Evolutionary conservation across 1,139 yeast species (phyloP), one percentile per base, ranked within the genome.

Genomic region (Geotrichum restrictum): DNA sequence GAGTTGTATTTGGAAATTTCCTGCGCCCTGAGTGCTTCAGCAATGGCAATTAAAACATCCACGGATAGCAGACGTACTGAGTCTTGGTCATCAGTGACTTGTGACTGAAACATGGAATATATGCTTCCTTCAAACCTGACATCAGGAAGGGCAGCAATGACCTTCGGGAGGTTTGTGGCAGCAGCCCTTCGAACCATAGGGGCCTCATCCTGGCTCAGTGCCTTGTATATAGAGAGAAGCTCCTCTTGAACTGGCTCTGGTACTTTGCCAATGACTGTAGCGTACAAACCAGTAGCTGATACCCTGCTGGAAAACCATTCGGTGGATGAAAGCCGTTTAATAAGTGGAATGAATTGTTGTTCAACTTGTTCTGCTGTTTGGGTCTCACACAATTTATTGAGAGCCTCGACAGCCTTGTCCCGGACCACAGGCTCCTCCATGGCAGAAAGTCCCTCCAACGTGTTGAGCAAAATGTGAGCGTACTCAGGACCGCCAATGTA

Each of bases 111-210:
- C 94, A 91, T 88, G 57, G 82, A 80, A 22, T 85, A 81, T 59
- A 91, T 60, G 41, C 67, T 64, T n/a, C 66, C 63, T 37, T 70
- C 67, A 40, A 69, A 65, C 14, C 60, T 68, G 41, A 61, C 63
- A 18, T 61, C 61, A 13, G 78, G 75, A 44, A 88, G 76, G 52
- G 80, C 72, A 59, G 81, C 80, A 60, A 91, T 80, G 54, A 91
- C 73, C 44, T 71, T 74, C 1, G 98, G 96, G 60, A 93, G 77
- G 67, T 85, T 81, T 42, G 82, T 80, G 8, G 96, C 98, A 16
- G 97, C 95, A 16, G 96, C 85, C 66, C 98, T 82, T 70, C 97
- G 82, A 36, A 93, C 98, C 97, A 94, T 91, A 55, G 99, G 99
- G 22, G 96, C 88, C 57, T 94, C 98, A 69, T 94, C 98, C 58